Base-by-base conservation (phyloP, 371 early-diverging fungal species). In the Rhizopus sp. region DNA sequence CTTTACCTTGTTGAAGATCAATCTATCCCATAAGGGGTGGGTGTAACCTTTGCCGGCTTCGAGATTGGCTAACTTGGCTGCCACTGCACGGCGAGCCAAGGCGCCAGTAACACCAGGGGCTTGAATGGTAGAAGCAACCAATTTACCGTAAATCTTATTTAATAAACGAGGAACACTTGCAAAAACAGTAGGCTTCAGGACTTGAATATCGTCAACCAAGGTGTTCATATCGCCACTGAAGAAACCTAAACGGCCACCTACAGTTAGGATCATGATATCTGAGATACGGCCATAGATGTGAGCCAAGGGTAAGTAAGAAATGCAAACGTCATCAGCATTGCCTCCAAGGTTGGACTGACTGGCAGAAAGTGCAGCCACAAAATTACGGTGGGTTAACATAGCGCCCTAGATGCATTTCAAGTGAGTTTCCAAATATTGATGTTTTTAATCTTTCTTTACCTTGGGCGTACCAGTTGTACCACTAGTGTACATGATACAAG, bases 401-500 rank as follows among this genome's bases (percentile, higher is more conserved):
- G 77, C 83, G 37, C 83, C 85, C 73, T 84, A 53, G 17, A 32
- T 31, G 1, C 29, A 37, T 15, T n/a, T 31, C 7, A 41, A 6
- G 34, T 5, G 33, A 44, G 33, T 16, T 13, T 16, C 37, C 7
- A 61, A 12, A 40, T 12, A 52, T 33, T 63, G 50, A 68, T 50
- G 41, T 31, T 35, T 23, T 35, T 29, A 16, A 30, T 33, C 16
- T 42, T 53, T 47, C 37, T 48, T 60, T 70, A 66, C 70, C 65
- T 72, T 72, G 40, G 96, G 96, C 40, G 70, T 65, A 10, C 94
- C 95, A 0, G 91, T 86, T 51, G 91, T 82, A 63, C 99, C 99
- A 59, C 92, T 90, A 9, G 99, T 99, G 70, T 96, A 99, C 81
- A 95, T 97, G 57, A 99, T 93, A 35, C 94, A 93, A 58, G 91